A percentile compares a stretch with the other conserved stretches of the same genome.
These are phyloP conservation scores for Aureobasidium sp. DNA, from an alignment of 2,329 filamentous ascomycete species.

Conservation along the genomic window DNA sequence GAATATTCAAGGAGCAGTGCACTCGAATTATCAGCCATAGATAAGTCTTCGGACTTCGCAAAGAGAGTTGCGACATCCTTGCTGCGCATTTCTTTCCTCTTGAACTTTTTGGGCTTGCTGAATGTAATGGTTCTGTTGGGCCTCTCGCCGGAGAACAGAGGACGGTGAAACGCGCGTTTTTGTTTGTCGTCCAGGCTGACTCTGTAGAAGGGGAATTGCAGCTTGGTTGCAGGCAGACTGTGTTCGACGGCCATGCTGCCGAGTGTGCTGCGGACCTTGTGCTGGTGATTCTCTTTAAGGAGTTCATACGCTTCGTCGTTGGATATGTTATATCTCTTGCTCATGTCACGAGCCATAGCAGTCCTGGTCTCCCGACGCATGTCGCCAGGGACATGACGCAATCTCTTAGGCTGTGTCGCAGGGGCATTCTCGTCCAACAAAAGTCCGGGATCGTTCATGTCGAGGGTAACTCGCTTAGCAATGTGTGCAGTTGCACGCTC, in stretches of 20 bases:
- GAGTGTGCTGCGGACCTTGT: conserved; percentile 87
- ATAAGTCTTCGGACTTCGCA: conserved; percentile 71
- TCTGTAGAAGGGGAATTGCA: conserved; percentile 95
- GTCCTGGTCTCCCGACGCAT: conserved; percentile 62
- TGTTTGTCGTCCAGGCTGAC: conserved; percentile 68
- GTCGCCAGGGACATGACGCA: conserved; percentile 41
- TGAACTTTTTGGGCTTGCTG: conserved; percentile 63
- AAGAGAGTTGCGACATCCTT: conserved; percentile 74
- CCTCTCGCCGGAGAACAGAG: conserved; percentile 53
- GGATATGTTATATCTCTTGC: conserved; percentile 85
- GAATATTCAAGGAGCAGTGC: conserved; percentile 90
- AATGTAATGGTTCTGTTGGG: conserved; percentile 65
- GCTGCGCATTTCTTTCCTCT: conserved; percentile 75
- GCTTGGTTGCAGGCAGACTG: conserved; percentile 79
- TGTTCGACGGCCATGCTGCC: conserved; percentile 92
- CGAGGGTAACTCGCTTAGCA: conserved; percentile 72
- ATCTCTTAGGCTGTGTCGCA: conserved; percentile 55
- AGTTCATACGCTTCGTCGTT: conserved; percentile 95
- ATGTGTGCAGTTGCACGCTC: conserved; percentile 64
- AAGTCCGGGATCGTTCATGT: conserved; percentile 81
- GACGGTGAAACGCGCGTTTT: conserved; percentile 77
- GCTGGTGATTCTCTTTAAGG: conserved; percentile 93
- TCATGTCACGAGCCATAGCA: conserved; percentile 64
- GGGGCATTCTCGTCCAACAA: conserved; percentile 71
- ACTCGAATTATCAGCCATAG: conserved; percentile 80